Base-by-base conservation (phyloP, 2,329 filamentous ascomycete genomes). In the Capronia coronata region DNA sequence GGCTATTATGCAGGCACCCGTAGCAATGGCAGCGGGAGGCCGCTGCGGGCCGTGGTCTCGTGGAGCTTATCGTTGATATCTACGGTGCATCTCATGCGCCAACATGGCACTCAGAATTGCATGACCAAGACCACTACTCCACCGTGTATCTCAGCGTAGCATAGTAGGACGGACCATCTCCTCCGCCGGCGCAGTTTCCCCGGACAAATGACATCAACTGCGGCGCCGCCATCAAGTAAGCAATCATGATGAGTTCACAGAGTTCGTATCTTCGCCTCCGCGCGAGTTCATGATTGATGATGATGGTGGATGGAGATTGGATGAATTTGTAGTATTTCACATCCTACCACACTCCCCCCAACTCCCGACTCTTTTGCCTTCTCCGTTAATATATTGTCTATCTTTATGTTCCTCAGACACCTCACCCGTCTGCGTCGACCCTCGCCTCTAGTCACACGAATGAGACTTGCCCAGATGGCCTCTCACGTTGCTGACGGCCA, bases 391-490 rank as follows among this genome's bases (percentile, higher is more conserved):
- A n/a, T 42, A 56, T 56, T 47, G 39, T 54, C 21, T 25, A 32
- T 52, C 48, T 53, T 51, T 43, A 56, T 56, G 54, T 44, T 56
- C 25, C 27, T 56, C 43, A 21, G 34, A 42, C 48, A 47, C 3
- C 9, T 45, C 10, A 48, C 54, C 35, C 48, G 45, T 32, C 29
- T 56, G 10, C 43, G 32, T 49, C 50, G 42, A 27, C 16, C 48
- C 13, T 40, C 48, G 34, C 22, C 44, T 38, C 47, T 43, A 5
- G 37, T 48, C 21, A 22, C 63, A 57, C 64, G 54, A 30, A 60
- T 64, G 53, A 70, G 70, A 58, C 62, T 74, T 40, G 60, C 61
- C 43, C 70, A 71, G 61, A 75, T 75, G 72, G 65, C 67, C 38
- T 67, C 69, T 21, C 71, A 75, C 52, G 49, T 73, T 32, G 55